Base-by-base conservation (phyloP, 208 protist species). In the Blastocrithidia nonstop region DNA sequence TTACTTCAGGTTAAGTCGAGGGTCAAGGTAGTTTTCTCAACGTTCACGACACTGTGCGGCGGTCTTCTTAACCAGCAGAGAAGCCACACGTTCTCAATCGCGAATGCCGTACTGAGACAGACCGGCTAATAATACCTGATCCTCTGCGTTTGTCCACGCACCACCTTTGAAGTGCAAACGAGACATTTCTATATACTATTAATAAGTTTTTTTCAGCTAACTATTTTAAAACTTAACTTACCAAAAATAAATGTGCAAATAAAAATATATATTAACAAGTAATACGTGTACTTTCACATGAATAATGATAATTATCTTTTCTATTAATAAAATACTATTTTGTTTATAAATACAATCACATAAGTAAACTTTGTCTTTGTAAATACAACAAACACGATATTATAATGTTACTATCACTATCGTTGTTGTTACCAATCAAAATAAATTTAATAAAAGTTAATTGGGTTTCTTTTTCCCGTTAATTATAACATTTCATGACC, bases 101-200 rank as follows among this genome's bases (percentile, higher is more conserved):
- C 98, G 98, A 41, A 96, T 83, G 7, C 98, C 98, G 63, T 99
- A 99, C 61, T 99, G 98, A 67, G 98, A 98, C 1, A 99, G 88
- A 2, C 95, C 97, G 2, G 96, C 97, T 55, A 98, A 98, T 41
- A 99, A 85, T 32, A 99, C 96, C 63, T 99, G 94, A 94, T 99
- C 98, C 70, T 98, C 97, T 23, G 90, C 93, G 71, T 99, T 99
- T 42, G 96, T 99, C 98, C 98, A 99, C 35, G 99, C 78, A 24
- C 97, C 97, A 25, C 97, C 97, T 46, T 97, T 97, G 50, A 96
- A 84, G 33, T 88, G 82, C 8, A 96, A 62, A 21, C 88, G 71
- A 54, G 90, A 94, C 79, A 87, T 91, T 9, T 7, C 24, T 6
- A 6, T 15, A 47, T 33, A 40, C 43, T 9, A 50, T 46, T 26